Base-by-base conservation (phyloP, 2,329 filamentous ascomycete species). In the Fusarium sp. region DNA sequence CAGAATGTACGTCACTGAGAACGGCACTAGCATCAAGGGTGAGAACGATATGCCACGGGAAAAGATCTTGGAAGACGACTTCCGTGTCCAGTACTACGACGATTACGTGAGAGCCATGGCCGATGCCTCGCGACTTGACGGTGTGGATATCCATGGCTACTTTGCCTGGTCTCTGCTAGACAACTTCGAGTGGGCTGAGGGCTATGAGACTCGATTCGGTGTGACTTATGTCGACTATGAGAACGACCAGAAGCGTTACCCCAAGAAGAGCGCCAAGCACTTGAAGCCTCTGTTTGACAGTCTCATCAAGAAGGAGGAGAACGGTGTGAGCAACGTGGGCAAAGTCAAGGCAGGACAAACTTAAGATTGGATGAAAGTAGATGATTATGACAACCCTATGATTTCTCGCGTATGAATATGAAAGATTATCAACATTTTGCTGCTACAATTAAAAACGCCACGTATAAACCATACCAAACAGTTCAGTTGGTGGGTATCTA, bases 101-200 rank as follows among this genome's bases (percentile, higher is more conserved):
- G 88, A 87, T 59, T 97, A 97, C 77, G 88, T 96, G 72, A 85
- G 83, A 50, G 93, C 93, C 61, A 87, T 97, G 87, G 92, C 91
- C 27, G 86, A 91, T 74, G 92, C 93, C 3, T 87, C 87, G 40
- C 83, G 85, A 55, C 81, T 90, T 73, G 92, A 96, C 75, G 90
- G 90, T n/a, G 92, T 94, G 50, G 87, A 95, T 74, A 91, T 95
- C 57, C 85, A 87, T 72, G 93, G 90, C 6, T 97, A 96, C 80
- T 88, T 95, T 83, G 93, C 91, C 18, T 97, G 93, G 93, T 93
- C 90, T 78, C 85, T 97, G 69, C 88, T 97, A 87, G 93, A 97
- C 81, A 95, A 95, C 83, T 95, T 95, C 75, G 93, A 95, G 80
- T 95, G 92, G 92, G 92, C 93, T n/a, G 93, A 97, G 78, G 93